phyloP scores from a whole-genome alignment of 495 filamentous ascomycete genomes.

The Hypoxylon lenormandii region DNA sequence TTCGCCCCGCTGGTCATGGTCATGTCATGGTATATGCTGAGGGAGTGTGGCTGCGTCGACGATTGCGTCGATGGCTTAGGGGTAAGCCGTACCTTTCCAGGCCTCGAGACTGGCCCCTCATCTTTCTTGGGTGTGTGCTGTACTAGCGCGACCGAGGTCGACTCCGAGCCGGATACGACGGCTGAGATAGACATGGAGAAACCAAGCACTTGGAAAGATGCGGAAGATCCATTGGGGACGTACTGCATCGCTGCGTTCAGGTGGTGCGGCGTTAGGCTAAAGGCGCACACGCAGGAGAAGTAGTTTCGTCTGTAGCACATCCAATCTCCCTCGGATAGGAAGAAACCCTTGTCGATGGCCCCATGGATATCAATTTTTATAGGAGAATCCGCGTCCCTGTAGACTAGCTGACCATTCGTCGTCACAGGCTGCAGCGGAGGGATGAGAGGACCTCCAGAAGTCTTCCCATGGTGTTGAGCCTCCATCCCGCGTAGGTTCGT shows the following conservation, averaged over 20 bases:
- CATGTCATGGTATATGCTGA: conserved; percentile 58
- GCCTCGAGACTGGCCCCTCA: conserved; percentile 84
- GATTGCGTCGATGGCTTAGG: conserved; percentile 63
- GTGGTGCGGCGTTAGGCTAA: conserved; percentile 68
- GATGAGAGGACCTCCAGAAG: conserved; percentile 51
- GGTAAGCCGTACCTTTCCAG: conserved; percentile 75
- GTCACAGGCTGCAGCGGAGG: conserved; percentile 72
- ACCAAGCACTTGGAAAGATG: conserved; percentile 66
- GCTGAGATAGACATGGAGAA: conserved; percentile 91
- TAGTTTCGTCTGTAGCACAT: conserved; percentile 97
- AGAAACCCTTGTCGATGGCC: conserved; percentile 93
- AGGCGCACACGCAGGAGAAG: conserved; percentile 88
- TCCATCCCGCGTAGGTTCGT: no score
- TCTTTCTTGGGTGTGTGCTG: conserved; percentile 96
- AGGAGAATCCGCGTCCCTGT: conserved; percentile 61
- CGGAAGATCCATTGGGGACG: conserved; percentile 50
- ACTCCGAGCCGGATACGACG: conserved; percentile 80
- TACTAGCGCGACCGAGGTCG: conserved; percentile 85
- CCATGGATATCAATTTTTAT: conserved; percentile 83
- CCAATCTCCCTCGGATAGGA: conserved; percentile 86
- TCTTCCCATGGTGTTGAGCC: no score
- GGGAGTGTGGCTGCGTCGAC: conserved; percentile 40
- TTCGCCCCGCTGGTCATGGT: conserved; percentile 38
- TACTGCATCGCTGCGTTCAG: conserved; percentile 57
- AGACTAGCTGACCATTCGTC: conserved; percentile 68